A percentile compares a stretch with the other conserved stretches of the same genome.
phyloP scores from a whole-genome alignment of 495 filamentous ascomycete species.

The Neurospora africana region DNA sequence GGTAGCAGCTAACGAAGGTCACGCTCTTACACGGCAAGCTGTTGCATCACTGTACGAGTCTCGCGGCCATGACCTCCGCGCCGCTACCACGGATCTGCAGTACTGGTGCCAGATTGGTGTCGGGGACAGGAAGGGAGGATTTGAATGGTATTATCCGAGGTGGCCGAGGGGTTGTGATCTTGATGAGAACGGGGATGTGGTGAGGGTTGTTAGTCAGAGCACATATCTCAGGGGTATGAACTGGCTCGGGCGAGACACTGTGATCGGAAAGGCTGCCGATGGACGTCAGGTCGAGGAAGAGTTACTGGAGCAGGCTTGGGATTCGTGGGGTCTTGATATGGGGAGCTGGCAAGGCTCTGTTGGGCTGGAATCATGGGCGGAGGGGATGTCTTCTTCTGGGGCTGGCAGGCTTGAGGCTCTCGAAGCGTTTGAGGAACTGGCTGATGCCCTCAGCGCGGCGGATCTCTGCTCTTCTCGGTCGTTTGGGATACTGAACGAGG shows the following conservation, averaged over 20 bases:
- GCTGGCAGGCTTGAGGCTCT: conserved; percentile 16
- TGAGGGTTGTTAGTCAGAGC: conserved; percentile 73
- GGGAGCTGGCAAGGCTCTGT: conserved; percentile 31
- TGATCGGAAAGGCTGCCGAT: conserved; percentile 9
- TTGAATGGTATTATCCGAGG: conserved; percentile 78
- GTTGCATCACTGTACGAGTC: conserved; percentile 59
- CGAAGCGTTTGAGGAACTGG: conserved; percentile 23
- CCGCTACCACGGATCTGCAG: conserved; percentile 74
- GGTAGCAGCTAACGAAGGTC: conserved; percentile 82
- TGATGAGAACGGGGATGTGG: conserved; percentile 50
- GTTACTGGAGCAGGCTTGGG: conserved; percentile 42
- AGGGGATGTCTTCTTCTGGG: conserved; percentile 5
- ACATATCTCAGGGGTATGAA: conserved; percentile 76
- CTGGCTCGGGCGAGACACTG: conserved; percentile 51
- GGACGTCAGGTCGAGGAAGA: conserved; percentile 36
- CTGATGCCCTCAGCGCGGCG: conserved; percentile 37
- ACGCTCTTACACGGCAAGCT: conserved; percentile 59
- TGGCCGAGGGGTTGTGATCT: conserved; percentile 62
- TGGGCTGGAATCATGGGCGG: conserved; percentile 22
- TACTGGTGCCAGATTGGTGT: conserved; percentile 96
- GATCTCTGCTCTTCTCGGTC: conserved; percentile 34
- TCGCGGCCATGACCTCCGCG: conserved; percentile 62
- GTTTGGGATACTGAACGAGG: conserved; percentile 31
- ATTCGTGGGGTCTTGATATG: conserved; percentile 46
- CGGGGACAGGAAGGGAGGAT: conserved; percentile 75